These are phyloP conservation scores for Hemileccinum rubropunctum DNA, from an alignment of 768 basidiomycete genomes.

Conservation along the genomic window DNA sequence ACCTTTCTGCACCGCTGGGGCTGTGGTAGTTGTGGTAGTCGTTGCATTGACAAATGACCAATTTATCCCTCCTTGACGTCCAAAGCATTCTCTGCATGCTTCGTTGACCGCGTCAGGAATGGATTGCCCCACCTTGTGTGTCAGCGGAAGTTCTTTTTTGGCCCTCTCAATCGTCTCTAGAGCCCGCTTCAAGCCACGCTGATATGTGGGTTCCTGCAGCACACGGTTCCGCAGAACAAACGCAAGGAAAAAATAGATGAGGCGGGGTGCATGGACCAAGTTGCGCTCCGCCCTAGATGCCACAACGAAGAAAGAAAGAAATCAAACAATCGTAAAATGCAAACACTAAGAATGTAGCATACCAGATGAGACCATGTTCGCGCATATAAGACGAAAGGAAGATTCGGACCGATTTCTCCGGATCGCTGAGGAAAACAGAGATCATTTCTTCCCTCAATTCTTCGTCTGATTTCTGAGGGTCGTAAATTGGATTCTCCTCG, in stretches of 20 bases:
- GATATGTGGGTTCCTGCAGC: constrained; percentile 46
- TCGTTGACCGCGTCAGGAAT: constrained; percentile 47
- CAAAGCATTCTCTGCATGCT: constrained; percentile 51
- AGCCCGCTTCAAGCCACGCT: constrained; percentile 46
- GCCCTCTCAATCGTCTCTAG: constrained; percentile 42
- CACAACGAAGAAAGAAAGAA: not conserved
- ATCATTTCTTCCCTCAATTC: constrained; percentile 43
- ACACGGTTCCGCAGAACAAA: constrained; percentile 58
- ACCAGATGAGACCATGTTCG: constrained; percentile 71
- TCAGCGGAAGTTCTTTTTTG: constrained; percentile 42
- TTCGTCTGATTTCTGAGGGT: constrained; percentile 33
- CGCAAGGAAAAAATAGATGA: constrained; percentile 57
- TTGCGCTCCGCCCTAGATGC: constrained; percentile 44
- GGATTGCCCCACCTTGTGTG: constrained; percentile 36
- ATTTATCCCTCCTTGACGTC: constrained; percentile 41
- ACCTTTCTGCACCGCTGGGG: constrained; percentile 8
- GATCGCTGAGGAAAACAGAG: constrained; percentile 56
- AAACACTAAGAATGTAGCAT: constrained; percentile 14
- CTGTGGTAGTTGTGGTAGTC: not conserved
- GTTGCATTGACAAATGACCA: constrained; percentile 18
- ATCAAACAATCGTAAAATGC: not conserved
- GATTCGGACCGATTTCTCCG: constrained; percentile 53
- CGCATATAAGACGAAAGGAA: constrained; percentile 72
- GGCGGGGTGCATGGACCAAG: constrained; percentile 48
- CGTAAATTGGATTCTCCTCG: constrained; percentile 33